Base-by-base conservation (phyloP, 1,139 yeast genomes). In the Eremothecium coryli region DNA sequence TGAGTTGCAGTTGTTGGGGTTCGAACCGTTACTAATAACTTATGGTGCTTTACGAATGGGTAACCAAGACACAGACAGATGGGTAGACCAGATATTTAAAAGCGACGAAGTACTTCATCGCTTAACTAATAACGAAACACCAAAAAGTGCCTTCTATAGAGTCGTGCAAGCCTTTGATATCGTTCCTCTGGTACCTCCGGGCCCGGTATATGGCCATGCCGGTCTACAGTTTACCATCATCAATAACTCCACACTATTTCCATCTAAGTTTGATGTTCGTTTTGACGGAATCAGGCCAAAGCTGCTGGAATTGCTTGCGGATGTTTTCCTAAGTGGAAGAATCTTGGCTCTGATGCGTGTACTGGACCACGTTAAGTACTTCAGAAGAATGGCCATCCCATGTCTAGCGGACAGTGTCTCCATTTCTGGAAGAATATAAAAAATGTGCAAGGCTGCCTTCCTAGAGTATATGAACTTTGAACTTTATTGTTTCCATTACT, bases 41-140 rank as follows among this genome's bases (percentile, higher is more conserved):
- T 70, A 57, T 52, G 82, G 73, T 2, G 62, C 70, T 15, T 76
- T 82, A 0, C 68, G 68, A 41, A 53, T 76, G 12, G 82, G 80
- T 1, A 73, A 75, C 47, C 46, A 46, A 5, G 49, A 52, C 4
- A 63, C 72, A 49, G 62, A 64, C 18, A 43, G 53, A 6, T 73
- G 65, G 54, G 57, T 68, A 25, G 75, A 76, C 51, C 27, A 42
- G 2, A 32, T 64, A 11, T 70, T 72, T 45, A 42, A 59, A 15
- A 61, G 67, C 2, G 38, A 42, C 1, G 36, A 43, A 1, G 53
- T 55, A 3, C 32, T 40, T 5, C 20, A 12, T 22, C 1, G 12
- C n/a, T 17, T 14, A 20, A n/a, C n/a, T 12, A 10, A 23, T 11
- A 38, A 30, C 7, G 35, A 41, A 9, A 42, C 38, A 15, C 52